A percentile compares a stretch with the other conserved stretches of the same genome.
phyloP scores from a whole-genome alignment of 225 moss, liverwort and hornwort species.

The Bryoerythrophyllum caledonicum region DNA sequence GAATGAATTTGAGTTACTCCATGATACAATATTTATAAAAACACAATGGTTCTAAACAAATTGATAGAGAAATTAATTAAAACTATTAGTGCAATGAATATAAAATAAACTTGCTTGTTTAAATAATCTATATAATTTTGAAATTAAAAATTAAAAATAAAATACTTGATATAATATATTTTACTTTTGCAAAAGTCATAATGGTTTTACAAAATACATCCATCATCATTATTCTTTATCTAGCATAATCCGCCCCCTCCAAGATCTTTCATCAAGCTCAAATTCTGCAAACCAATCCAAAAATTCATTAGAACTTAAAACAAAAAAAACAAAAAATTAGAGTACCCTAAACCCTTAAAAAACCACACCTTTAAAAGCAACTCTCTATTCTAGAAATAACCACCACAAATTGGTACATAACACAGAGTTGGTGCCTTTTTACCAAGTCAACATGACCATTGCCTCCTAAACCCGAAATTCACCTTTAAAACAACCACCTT shows the following conservation, averaged over 20 bases:
- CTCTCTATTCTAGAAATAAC: neutral
- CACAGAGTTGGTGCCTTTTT: neutral
- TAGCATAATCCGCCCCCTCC: slow-evolving; percentile 24
- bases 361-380: slow-evolving; percentile 8
- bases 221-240: too few relatives aligned
- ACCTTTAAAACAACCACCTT: neutral
- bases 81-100: too few relatives aligned
- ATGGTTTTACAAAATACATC: too few relatives aligned
- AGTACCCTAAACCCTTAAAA: neutral
- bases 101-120: too few relatives aligned
- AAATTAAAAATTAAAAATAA: too few relatives aligned
- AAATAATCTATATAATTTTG: too few relatives aligned
- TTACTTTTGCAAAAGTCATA: too few relatives aligned
- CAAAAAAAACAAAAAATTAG: neutral
- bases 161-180: too few relatives aligned
- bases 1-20: too few relatives aligned
- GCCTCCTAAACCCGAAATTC: neutral
- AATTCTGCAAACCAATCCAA: slow-evolving; percentile 13
- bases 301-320: neutral
- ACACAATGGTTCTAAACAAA: too few relatives aligned
- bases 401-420: neutral
- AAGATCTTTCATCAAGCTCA: slow-evolving; percentile 6
- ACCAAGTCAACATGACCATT: neutral
- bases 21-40: too few relatives aligned
- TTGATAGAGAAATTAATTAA: too few relatives aligned